Evolutionary conservation across 495 filamentous ascomycete species (phyloP), one percentile per base, ranked within the genome.

Genomic region (Rostrohypoxylon terebratum): DNA sequence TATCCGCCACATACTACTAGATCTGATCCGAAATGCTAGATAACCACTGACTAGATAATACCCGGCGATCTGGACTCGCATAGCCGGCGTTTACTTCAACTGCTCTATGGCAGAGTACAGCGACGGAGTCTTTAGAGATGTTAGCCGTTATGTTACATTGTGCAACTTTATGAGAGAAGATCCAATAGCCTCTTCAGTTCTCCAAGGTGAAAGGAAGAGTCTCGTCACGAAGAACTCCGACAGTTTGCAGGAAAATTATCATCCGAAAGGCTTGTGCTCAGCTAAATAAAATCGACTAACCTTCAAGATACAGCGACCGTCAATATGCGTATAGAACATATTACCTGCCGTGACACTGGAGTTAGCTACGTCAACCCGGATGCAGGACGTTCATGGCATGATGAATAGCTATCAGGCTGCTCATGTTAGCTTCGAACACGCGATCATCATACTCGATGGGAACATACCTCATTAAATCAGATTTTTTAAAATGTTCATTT

Each of bases 391-490:
- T 5, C 10, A 42, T 50, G 16, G 34, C 45, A 23, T 47, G 44
- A 45, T 21, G 16, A 21, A 21, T 59, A 66, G 66, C 55, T 81
- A 78, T 75, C 83, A 83, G 71, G 40, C 58, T 77, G 54, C 8
- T 50, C 0, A 23, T 59, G 81, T 89, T 77, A 90, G 87, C 77
- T 74, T 60, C n/a, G 18, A 58, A 13, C 9, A 18, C 57, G 23
- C 2, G 55, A n/a, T 44, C 4, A 8, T 9, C 28, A 16, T 21
- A n/a, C 8, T 38, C 20, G 7, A 18, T 20, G 44, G 16, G 10
- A 20, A 84, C 87, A 82, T 84, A 94, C 92, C 92, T 95, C 92
- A 96, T 96, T 96, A 96, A 94, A 97, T 97, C 94, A 97, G 94
- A 97, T 91, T 96, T 95, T 93, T 86, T 82, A 66, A 73, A 36